These are phyloP conservation scores for Boletus pseudo-olivaceus DNA, from an alignment of 768 basidiomycete species.

Conservation along the genomic window DNA sequence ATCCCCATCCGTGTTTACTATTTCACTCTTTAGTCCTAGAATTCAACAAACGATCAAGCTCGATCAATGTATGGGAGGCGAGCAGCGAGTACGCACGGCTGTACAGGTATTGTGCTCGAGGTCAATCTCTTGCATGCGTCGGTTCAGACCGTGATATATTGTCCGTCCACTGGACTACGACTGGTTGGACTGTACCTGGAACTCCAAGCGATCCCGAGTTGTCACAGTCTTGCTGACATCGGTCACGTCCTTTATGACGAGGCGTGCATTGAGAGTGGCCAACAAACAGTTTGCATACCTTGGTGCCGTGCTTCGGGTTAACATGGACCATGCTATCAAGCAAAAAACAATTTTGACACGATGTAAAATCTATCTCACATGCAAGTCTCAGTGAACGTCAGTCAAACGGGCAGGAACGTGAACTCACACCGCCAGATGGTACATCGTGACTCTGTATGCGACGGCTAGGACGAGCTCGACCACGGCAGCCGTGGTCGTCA, in stretches of 20 bases:
- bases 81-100: background rate
- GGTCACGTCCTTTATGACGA: background rate
- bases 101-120: background rate
- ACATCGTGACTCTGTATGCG: background rate
- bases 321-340: background rate
- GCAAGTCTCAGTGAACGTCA: background rate
- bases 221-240: background rate
- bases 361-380: background rate
- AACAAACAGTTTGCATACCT: background rate
- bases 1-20: background rate
- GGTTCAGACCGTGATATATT: no score
- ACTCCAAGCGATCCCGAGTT: background rate
- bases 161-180: background rate
- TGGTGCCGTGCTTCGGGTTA: background rate
- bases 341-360: background rate
- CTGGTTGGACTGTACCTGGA: background rate
- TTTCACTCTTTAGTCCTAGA: background rate
- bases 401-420: background rate
- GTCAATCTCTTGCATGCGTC: background rate
- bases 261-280: background rate
- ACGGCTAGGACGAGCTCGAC: background rate
- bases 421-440: background rate
- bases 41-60: background rate
- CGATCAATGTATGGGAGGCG: background rate
- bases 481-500: background rate